These are phyloP conservation scores for Penicillium herquei DNA, from an alignment of 495 filamentous ascomycete genomes.

Conservation along the genomic window DNA sequence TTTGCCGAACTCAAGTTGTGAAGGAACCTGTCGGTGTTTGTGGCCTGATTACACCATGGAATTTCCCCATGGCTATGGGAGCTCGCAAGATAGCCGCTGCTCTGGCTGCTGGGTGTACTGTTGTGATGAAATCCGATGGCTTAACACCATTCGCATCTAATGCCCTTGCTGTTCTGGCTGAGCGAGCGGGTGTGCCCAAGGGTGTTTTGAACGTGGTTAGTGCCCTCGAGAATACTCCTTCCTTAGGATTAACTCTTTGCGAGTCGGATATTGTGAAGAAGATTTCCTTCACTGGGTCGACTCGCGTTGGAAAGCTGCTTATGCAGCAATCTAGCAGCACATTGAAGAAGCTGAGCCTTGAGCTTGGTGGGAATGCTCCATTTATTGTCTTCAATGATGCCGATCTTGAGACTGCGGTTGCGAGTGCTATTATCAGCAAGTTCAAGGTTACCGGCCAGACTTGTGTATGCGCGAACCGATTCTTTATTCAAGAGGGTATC, in stretches of 20 bases:
- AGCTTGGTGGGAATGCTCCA: constrained; percentile 54
- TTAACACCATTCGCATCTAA: constrained; percentile 49
- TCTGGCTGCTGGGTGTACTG: constrained; percentile 52
- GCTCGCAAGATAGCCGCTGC: constrained; percentile 72
- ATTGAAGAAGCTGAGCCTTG: constrained; percentile 52
- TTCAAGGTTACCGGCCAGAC: constrained; percentile 59
- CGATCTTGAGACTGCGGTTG: constrained; percentile 46
- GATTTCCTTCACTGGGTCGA: constrained; percentile 53
- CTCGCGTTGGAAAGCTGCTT: constrained; percentile 48
- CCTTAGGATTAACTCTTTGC: constrained; percentile 41
- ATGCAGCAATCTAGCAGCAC: constrained; percentile 48
- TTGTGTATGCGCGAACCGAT: constrained; percentile 61
- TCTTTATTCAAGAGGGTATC: constrained; percentile 56
- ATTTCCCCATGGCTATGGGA: constrained; percentile 83
- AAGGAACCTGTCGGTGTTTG: constrained; percentile 39
- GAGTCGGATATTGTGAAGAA: constrained; percentile 41
- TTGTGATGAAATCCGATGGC: constrained; percentile 49
- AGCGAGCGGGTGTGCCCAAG: constrained; percentile 48
- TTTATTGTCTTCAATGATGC: constrained; percentile 56
- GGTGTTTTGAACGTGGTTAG: constrained; percentile 52
- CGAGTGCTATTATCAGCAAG: constrained; percentile 43
- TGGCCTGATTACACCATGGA: constrained; percentile 56
- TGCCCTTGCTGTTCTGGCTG: constrained; percentile 45
- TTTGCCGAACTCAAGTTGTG: constrained; percentile 20
- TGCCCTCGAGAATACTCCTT: constrained; percentile 40